A percentile compares a stretch with the other conserved stretches of the same genome.
These are phyloP conservation scores for Pneumocystis oryctolagi DNA, from an alignment of 1,139 yeast genomes.

Conservation along the genomic window DNA sequence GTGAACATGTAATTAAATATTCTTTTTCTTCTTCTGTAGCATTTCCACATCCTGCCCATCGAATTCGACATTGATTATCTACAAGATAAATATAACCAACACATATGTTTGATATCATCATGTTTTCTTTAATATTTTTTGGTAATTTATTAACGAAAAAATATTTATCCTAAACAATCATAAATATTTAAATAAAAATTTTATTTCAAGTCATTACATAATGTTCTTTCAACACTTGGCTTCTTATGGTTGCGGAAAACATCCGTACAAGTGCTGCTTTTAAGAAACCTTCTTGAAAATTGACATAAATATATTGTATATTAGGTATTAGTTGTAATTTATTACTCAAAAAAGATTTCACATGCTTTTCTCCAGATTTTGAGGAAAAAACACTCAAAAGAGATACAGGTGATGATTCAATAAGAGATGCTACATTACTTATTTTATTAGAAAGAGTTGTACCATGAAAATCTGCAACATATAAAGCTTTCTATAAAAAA, in stretches of 20 bases:
- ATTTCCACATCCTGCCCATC: conserved; percentile 89
- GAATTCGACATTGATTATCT: conserved; percentile 54
- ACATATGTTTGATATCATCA: conserved; percentile 58
- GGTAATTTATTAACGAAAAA: conserved; percentile 52
- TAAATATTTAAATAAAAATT: background rate
- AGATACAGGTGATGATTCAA: background rate
- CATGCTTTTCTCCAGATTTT: conserved; percentile 56
- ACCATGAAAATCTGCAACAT: conserved; percentile 71
- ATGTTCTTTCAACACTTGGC: conserved; percentile 32
- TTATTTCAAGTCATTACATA: conserved; percentile 19
- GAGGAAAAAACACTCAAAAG: conserved; percentile 42
- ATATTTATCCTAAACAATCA: conserved; percentile 29
- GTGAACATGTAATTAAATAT: background rate
- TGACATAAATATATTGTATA: conserved; percentile 51
- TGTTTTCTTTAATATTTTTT: conserved; percentile 40
- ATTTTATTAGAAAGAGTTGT: conserved; percentile 34
- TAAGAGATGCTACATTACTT: conserved; percentile 18
- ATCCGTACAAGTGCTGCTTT: conserved; percentile 50
- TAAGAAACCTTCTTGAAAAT: conserved; percentile 54
- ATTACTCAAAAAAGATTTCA: conserved; percentile 41
- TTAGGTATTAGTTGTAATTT: conserved; percentile 19
- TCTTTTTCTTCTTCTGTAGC: conserved; percentile 44
- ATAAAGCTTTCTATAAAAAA: conserved; percentile 37
- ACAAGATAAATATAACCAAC: conserved; percentile 74
- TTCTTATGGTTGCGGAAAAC: conserved; percentile 30